Percentiles rank a stretch among this genome's conserved stretches.
These are phyloP conservation scores for Backusella morwellensis DNA, from an alignment of 192 early-diverging fungal genomes.

Conservation along the genomic window DNA sequence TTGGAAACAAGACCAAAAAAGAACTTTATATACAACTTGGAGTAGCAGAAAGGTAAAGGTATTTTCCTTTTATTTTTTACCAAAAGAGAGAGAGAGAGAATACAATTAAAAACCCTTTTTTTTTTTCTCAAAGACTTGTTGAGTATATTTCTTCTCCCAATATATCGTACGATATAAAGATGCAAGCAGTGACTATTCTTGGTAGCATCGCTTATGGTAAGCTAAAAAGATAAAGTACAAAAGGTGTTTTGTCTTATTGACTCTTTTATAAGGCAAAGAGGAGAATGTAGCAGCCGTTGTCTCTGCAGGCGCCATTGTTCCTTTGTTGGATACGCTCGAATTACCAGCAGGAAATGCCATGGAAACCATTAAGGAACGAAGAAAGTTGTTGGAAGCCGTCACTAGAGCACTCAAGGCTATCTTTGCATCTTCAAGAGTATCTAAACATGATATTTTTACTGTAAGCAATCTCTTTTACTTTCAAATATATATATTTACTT, in stretches of 20 bases:
- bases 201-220: conserved; percentile 70
- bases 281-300: conserved; percentile 58
- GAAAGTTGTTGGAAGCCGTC: conserved; percentile 63
- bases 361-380: conserved; percentile 27
- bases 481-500: not conserved
- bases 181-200: conserved; percentile 65
- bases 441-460: conserved; percentile 47
- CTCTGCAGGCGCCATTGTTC: conserved; percentile 53
- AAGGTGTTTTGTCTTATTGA: too few relatives aligned
- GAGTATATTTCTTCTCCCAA: conserved; percentile 46
- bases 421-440: conserved; percentile 53
- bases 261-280: conserved; percentile 47
- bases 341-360: conserved; percentile 13
- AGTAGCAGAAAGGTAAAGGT: conserved; percentile 53
- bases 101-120: not conserved
- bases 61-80: not conserved
- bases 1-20: conserved; percentile 83
- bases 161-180: conserved; percentile 43
- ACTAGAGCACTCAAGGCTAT: conserved; percentile 68
- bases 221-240: not conserved
- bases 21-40: conserved; percentile 64
- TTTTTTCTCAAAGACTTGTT: conserved; percentile 44
- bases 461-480: conserved; percentile 23
- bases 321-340: conserved; percentile 46
- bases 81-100: not conserved